phyloP scores from a whole-genome alignment of 2,329 filamentous ascomycete species.

The Cordyceps tenuipes region DNA sequence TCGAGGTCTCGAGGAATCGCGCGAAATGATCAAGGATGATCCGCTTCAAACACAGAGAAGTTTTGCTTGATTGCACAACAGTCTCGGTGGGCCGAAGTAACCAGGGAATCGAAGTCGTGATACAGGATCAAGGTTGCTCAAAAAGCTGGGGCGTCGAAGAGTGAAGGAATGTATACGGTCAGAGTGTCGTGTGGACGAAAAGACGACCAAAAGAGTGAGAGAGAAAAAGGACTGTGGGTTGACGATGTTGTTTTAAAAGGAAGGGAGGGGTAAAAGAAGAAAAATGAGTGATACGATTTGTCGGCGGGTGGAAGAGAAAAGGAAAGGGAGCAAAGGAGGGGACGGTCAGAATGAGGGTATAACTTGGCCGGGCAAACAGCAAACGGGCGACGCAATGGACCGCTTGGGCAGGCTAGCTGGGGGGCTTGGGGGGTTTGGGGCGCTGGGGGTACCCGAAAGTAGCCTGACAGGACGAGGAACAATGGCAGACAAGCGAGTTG shows the following conservation, averaged over 20 bases:
- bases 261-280: background rate
- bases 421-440: background rate
- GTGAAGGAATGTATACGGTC: slow-evolving; percentile 9
- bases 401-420: background rate
- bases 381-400: background rate
- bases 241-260: background rate
- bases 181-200: background rate
- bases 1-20: background rate
- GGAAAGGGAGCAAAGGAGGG: background rate
- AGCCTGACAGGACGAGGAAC: background rate
- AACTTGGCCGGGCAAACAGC: background rate
- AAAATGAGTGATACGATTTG: slow-evolving; percentile 1
- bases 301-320: background rate
- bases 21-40: background rate
- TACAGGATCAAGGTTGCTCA: slow-evolving; percentile 5
- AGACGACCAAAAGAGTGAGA: background rate
- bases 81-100: slow-evolving; percentile 3
- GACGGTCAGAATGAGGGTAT: background rate
- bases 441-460: background rate
- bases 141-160: background rate
- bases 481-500: background rate
- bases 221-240: slow-evolving; percentile 3
- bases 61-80: slow-evolving; percentile 10
- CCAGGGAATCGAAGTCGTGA: background rate
- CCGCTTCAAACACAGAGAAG: background rate